Percentiles rank a stretch among this genome's conserved stretches.
Conservation (phyloP, 73 alveolate genomes). For the Effrenium voratum region DNA sequence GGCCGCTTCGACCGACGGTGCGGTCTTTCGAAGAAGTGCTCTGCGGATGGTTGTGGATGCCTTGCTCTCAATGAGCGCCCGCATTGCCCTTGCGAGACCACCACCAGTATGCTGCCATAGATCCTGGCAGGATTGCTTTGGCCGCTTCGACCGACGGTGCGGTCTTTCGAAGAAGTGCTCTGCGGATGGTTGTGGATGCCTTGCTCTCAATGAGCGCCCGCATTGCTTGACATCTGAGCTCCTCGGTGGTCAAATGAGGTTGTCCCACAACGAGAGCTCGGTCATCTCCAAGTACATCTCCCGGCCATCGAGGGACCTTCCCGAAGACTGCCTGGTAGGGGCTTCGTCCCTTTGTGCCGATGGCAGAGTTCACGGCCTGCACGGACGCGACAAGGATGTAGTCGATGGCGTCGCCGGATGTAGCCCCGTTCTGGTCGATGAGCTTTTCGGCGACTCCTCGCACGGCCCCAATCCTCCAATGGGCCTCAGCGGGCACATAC, state of each 20-base stretch:
- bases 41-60: neutral
- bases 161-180: neutral
- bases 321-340: slow-evolving; percentile 15
- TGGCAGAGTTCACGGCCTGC: neutral
- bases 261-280: neutral
- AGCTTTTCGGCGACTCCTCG: neutral
- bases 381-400: neutral
- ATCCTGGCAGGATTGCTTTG: neutral
- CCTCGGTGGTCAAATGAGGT: neutral
- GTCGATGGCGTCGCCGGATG: neutral
- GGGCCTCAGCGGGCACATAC: neutral
- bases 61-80: neutral
- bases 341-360: neutral
- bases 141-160: neutral
- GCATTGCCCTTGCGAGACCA: neutral
- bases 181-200: neutral
- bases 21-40: neutral
- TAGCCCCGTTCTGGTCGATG: neutral
- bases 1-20: neutral
- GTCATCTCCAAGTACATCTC: neutral
- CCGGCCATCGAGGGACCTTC: neutral
- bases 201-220: neutral
- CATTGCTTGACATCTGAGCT: neutral
- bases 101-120: neutral
- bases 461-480: slow-evolving; percentile 29